Base-by-base conservation (phyloP, 371 early-diverging fungal species). In the Mucor plumbeus region DNA sequence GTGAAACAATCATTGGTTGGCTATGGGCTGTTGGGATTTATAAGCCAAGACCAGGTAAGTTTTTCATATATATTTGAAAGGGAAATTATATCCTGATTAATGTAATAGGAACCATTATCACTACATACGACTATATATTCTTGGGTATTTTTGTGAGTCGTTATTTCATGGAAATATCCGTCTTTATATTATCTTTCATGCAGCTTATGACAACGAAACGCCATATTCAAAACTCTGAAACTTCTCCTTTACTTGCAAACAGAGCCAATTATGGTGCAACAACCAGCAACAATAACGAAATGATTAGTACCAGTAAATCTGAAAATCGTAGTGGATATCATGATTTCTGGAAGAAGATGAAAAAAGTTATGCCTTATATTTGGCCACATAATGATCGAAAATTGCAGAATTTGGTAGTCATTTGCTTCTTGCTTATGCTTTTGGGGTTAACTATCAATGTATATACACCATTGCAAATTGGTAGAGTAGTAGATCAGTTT, bases 371-470 rank as follows among this genome's bases (percentile, higher is more conserved):
- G 36, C 97, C 97, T 5, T 96, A 89, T 60, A 81, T 95, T 47
- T 95, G 95, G 95, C 97, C 97, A n/a, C 79, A 85, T 1, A 74
- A 81, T 9, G 85, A 88, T 17, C 58, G 75, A 8, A 66, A 76
- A 26, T 80, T 97, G 17, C 94, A 94, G 67, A 40, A 86, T 5
- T 78, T 89, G 14, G 87, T 97, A 8, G 54, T 92, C 9, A 59
- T 85, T 11, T 95, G 94, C 66, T 78, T 95, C 64, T 61, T 76
- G 0, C 66, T 93, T 34, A 84, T 97, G 68, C 65, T 87, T 1
- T 59, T 86, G n/a, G 97, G 96, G 0, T 85, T 96, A 38, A 63
- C 88, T 4, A 88, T 98, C 59, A 97, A 96, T 73, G 87, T 94
- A 10, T 82, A 91, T n/a, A 91, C 93, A 8, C 96, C 97, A 0